Evolutionary conservation across 1,284 basidiomycete genomes (phyloP), one percentile per base, ranked within the genome.

Genomic region (Austroboletus niveus): DNA sequence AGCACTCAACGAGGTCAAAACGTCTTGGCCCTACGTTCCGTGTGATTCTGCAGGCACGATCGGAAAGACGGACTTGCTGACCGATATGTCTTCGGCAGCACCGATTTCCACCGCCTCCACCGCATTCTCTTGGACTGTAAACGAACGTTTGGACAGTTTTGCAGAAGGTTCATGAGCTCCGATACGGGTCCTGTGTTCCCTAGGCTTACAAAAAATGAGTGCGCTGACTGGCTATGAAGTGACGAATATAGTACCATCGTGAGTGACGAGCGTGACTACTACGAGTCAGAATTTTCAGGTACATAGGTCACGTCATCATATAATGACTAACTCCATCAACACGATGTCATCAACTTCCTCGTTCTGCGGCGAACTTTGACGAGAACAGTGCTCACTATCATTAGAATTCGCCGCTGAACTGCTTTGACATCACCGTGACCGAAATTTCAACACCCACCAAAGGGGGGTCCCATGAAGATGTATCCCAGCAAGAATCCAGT

Each of bases 81-180:
- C 79, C 49, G 77, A 71, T 48, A 62, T 58, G 32, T 71, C 69
- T 38, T 54, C 60, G 17, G 11, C 46, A 15, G 65, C 67, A 35
- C 75, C 79, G 38, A 80, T 61, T 20, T 77, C 71, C 35, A 81
- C 65, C 53, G 75, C 72, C 56, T 81, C 76, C 7, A 79, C 72
- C 9, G 70, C 71, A 58, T 75, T 72, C 42, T 77, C 75, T 55
- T 78, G 74, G 9, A 75, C 71, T 4, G 77, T 75, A 55, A 80
- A 81, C 38, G 72, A 69, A 36, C 78, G 75, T 54, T 76, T 79
- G 41, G 66, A 59, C 8, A 78, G 64, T 58, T 75, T 79, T 44
- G 72, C 80, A n/a, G 82, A 79, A 40, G 77, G 70, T 35, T 74
- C 72, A 58, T 87, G 85, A 4, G 60, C 69, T 31, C 64, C 63